phyloP scores from a whole-genome alignment of 176 grass and related monocot genomes.

The Triticum urartu region DNA sequence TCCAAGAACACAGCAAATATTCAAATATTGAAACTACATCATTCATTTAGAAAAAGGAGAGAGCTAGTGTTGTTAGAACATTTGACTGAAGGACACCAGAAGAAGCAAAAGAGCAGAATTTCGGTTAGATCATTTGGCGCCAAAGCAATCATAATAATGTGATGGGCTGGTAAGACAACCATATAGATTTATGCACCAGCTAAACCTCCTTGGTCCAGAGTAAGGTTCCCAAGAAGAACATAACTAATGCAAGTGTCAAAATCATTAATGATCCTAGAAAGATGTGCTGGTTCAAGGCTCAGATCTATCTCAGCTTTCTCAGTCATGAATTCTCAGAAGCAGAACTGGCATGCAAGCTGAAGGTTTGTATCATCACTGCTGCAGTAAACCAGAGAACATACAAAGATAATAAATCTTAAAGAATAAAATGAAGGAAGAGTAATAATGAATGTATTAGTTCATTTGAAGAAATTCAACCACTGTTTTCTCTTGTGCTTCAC shows the following conservation, averaged over 20 bases:
- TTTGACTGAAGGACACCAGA: neutral
- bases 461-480: slow-evolving; percentile 77
- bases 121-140: slow-evolving; percentile 63
- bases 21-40: neutral
- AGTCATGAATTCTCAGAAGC: slow-evolving; percentile 77
- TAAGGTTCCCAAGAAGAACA: slow-evolving; percentile 36
- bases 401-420: too few species aligned
- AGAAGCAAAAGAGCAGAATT: neutral
- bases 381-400: neutral
- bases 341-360: slow-evolving; percentile 66
- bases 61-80: neutral
- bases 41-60: neutral
- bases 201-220: slow-evolving; percentile 22
- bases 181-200: slow-evolving; percentile 45
- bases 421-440: neutral
- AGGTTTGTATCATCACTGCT: slow-evolving; percentile 43
- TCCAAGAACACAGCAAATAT: neutral
- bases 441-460: slow-evolving; percentile 13
- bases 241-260: slow-evolving; percentile 4
- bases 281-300: neutral
- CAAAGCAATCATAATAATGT: slow-evolving; percentile 42
- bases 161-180: slow-evolving; percentile 71
- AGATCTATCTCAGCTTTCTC: slow-evolving; percentile 48
- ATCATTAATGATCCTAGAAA: neutral
- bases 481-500: slow-evolving; percentile 50